Percentiles rank a stretch among this genome's conserved stretches.
These are phyloP conservation scores for Paramecium tetraurelia DNA, from an alignment of 73 alveolate species.

Conservation along the genomic window DNA sequence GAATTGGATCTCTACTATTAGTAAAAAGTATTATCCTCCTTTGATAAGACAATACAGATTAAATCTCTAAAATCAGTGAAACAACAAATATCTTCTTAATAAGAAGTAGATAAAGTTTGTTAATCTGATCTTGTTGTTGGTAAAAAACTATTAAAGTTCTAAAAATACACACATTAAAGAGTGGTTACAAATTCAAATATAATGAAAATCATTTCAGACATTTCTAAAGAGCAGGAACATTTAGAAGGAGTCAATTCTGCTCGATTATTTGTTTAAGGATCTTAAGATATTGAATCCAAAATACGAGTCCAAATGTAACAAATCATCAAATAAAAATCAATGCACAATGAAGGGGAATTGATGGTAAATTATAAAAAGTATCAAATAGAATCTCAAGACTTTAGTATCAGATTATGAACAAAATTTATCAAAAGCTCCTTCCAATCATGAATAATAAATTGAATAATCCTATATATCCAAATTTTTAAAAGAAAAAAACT, in stretches of 20 bases:
- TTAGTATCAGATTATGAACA: background rate
- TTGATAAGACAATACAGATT: background rate
- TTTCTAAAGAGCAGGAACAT: background rate
- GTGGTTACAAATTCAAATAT: background rate
- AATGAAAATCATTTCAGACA: background rate
- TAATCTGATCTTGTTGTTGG: background rate
- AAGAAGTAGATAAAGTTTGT: background rate
- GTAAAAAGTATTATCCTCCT: background rate
- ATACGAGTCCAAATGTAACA: background rate
- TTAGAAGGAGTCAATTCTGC: background rate
- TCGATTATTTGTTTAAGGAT: background rate
- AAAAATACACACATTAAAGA: background rate
- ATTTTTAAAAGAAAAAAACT: background rate
- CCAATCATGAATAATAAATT: background rate
- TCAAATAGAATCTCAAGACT: background rate
- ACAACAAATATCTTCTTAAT: background rate
- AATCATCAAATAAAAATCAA: background rate
- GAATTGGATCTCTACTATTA: background rate
- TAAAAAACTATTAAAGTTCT: background rate
- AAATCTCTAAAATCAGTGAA: background rate
- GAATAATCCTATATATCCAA: background rate
- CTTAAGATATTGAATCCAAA: background rate
- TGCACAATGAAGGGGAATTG: background rate
- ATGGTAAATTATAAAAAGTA: background rate
- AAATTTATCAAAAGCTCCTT: background rate